Conservation (phyloP, 345 rosid species). For the Populus deltoides region DNA sequence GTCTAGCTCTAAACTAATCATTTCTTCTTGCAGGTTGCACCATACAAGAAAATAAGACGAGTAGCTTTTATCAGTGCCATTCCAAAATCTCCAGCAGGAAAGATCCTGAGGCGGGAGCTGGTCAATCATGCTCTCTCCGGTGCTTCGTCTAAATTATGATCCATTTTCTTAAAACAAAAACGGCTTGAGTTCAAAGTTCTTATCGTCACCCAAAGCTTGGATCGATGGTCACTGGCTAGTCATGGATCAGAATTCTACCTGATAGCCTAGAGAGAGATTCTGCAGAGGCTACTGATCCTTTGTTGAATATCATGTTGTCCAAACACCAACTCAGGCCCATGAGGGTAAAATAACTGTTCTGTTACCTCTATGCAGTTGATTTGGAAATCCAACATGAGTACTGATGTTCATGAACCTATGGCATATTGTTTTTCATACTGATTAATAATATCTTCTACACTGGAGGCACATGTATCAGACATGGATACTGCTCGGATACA, state of each 20-base stretch:
- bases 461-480: not conserved
- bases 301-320: not conserved
- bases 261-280: not conserved
- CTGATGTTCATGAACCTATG: not conserved
- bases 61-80: constrained; percentile 68
- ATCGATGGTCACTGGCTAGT: not conserved
- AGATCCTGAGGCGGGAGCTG: constrained; percentile 76
- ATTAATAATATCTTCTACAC: not conserved
- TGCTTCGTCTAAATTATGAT: constrained; percentile 42
- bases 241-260: not conserved
- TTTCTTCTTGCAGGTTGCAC: constrained; percentile 69
- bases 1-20: not conserved
- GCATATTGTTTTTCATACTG: not conserved
- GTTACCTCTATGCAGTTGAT: not conserved
- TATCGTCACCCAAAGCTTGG: not conserved
- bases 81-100: constrained; percentile 76
- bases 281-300: not conserved
- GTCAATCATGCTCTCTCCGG: constrained; percentile 36
- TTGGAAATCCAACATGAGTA: not conserved
- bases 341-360: not conserved
- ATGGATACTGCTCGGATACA: not conserved
- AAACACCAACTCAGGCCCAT: not conserved
- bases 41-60: constrained; percentile 77
- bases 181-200: not conserved
- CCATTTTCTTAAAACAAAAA: not conserved